phyloP scores from a whole-genome alignment of 257 asterid genomes.

The Solanum chiquidenum region DNA sequence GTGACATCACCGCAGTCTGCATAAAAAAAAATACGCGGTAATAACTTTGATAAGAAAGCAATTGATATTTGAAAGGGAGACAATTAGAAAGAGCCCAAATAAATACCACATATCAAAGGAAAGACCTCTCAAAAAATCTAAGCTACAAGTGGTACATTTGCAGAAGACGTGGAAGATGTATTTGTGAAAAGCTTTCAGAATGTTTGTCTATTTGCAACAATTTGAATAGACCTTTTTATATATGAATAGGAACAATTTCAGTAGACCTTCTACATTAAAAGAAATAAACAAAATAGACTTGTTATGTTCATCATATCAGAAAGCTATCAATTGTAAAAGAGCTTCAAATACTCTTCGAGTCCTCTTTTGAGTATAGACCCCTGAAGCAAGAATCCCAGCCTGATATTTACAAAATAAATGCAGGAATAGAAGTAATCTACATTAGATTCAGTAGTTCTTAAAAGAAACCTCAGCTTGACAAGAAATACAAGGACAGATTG shows the following conservation, averaged over 20 bases:
- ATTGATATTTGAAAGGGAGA: not conserved
- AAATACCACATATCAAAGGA: not conserved
- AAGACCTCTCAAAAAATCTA: not conserved
- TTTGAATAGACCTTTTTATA: not conserved
- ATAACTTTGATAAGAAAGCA: not conserved
- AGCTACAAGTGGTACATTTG: not conserved
- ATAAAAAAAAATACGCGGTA: constrained; percentile 2
- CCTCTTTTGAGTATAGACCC: not conserved
- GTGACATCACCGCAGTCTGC: constrained; percentile 76
- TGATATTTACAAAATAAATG: not conserved
- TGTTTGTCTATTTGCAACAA: not conserved
- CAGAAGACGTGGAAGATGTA: not conserved
- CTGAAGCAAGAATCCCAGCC: not conserved
- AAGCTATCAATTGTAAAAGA: not conserved
- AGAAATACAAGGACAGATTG: not conserved
- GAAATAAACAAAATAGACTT: not conserved
- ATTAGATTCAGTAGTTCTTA: not conserved
- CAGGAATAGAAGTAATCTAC: not conserved
- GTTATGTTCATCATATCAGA: not conserved
- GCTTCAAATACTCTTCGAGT: not conserved
- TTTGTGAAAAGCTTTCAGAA: not conserved
- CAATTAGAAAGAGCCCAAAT: not conserved
- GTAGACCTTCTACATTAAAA: not conserved
- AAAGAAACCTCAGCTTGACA: not conserved
- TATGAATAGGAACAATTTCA: not conserved